Evolutionary conservation across 2,329 filamentous ascomycete species (phyloP), one percentile per base, ranked within the genome.

Genomic region (Aspergillus sp.): DNA sequence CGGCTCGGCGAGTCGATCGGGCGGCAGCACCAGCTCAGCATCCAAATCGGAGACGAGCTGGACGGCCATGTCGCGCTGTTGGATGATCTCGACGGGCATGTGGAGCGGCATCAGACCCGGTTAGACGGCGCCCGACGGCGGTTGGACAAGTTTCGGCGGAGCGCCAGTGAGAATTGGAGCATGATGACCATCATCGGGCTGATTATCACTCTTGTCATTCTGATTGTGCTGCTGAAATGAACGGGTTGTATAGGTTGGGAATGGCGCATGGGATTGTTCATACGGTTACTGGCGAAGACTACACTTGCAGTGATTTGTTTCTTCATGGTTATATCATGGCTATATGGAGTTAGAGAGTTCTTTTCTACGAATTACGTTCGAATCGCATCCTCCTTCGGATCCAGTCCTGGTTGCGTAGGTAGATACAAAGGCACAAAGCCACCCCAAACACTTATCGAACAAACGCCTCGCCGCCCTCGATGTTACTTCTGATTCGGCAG

Each of bases 41-140:
- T 97, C 77, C 90, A 94, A 76, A 97, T 99, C 65, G 93, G 94
- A 25, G 89, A 97, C 70, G 94, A 99, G 78, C 80, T 99, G 32
- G 94, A 97, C 64, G 88, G 86, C 61, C 94, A 99, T 65, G 88
- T 95, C 34, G 81, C 88, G 62, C 79, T 99, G 78, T 79, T 99
- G 25, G 93, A 97, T 69, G 93, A 96, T 64, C 85, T 95, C 42
- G 94, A 97, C 67, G 82, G 82, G 42, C 82, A 87, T 17, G 88
- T 92, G 6, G 91, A 96, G 69, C 78, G 92, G 53, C 92, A 97
- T 74, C 83, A 88, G 69, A 79, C 78, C 21, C 85, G 89, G 46
- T 78, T 99, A 47, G 84, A 91, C 60, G 80, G 89, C 9, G 94
- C 93, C 29, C 82, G 85, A 62, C 83, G 82, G 59, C 80, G 87